Percentiles rank a stretch among this genome's conserved stretches.
phyloP scores from a whole-genome alignment of 345 rosid species.

The Eucalyptus tenuipes region DNA sequence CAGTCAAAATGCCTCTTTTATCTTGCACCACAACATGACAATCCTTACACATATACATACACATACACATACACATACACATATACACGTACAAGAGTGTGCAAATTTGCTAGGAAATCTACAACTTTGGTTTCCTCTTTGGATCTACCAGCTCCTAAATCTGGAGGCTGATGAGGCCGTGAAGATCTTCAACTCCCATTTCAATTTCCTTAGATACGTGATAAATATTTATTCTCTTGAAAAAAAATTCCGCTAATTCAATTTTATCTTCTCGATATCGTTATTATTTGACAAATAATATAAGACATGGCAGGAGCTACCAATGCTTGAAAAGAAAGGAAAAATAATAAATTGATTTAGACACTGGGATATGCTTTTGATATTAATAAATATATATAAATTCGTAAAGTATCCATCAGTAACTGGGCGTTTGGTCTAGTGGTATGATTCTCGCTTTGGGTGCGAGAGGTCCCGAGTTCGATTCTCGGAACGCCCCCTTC shows the following conservation, averaged over 20 bases:
- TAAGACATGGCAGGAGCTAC: neutral
- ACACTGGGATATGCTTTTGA: neutral
- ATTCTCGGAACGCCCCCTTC: constrained; percentile 72
- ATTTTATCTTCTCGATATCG: neutral
- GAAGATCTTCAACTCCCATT: neutral
- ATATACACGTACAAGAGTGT: neutral
- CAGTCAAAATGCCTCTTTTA: neutral
- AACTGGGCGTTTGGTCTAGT: constrained; percentile 76
- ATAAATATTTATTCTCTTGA: neutral
- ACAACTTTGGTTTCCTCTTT: neutral
- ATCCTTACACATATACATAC: neutral
- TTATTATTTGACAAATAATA: neutral
- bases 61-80: no score
- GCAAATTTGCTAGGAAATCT: neutral
- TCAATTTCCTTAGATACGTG: neutral
- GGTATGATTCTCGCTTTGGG: constrained; percentile 96
- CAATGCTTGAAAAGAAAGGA: neutral
- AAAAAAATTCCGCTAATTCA: no score
- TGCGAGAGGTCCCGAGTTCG: constrained; percentile 94
- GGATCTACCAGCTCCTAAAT: neutral
- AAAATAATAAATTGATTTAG: neutral
- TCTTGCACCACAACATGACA: neutral
- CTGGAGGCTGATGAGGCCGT: neutral
- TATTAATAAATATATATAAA: accelerated
- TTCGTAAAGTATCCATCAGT: accelerated